phyloP scores from a whole-genome alignment of 768 basidiomycete genomes.

The Mycena galopus region DNA sequence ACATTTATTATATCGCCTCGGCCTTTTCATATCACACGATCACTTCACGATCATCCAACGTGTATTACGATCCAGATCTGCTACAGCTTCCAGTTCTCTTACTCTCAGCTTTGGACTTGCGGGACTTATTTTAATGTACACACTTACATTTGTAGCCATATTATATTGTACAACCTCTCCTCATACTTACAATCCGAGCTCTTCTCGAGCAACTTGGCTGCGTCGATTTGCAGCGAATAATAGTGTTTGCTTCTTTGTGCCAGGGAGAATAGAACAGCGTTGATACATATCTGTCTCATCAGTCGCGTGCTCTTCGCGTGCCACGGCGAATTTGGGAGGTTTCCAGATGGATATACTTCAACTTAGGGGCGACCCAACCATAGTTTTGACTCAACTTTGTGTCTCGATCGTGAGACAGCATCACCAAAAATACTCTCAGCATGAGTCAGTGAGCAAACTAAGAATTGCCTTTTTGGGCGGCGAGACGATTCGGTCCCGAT shows the following conservation, averaged over 20 bases:
- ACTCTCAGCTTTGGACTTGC: neutral
- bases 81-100: neutral
- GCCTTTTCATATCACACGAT: neutral
- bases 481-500: neutral
- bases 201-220: neutral
- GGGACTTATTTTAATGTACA: no score
- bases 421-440: neutral
- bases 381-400: neutral
- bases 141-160: conserved; percentile 7
- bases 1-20: neutral
- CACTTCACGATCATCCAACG: neutral
- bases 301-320: neutral
- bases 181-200: neutral
- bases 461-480: conserved; percentile 11
- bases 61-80: neutral
- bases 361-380: neutral
- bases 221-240: no score
- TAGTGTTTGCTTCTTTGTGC: no score
- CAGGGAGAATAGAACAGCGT: neutral
- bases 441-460: neutral
- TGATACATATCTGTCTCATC: conserved; percentile 1
- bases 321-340: neutral
- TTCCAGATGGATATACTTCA: neutral
- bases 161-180: neutral
- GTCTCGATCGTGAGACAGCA: neutral